phyloP scores from a whole-genome alignment of 352 stramenopile species.

The Thraustochytrium striatum region DNA sequence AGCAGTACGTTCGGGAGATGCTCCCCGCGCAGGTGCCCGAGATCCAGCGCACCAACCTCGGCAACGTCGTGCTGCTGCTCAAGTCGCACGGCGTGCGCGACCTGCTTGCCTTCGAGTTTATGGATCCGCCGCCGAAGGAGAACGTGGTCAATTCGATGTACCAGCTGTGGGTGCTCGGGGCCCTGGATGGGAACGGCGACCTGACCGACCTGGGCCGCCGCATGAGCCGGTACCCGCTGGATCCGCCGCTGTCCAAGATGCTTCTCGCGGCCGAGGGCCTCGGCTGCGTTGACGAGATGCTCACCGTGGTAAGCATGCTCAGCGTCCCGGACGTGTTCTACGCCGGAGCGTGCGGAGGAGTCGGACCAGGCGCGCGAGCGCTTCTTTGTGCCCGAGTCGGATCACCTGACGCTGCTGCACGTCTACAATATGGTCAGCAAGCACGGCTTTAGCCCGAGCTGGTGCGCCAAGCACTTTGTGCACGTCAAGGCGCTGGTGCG shows the following conservation, averaged over 20 bases:
- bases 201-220: constrained; percentile 90
- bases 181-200: constrained; percentile 92
- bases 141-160: constrained; percentile 99
- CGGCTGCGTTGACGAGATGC: constrained; percentile 86
- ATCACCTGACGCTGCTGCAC: constrained; percentile 94
- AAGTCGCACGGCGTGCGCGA: constrained; percentile 94
- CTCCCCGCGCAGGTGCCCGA: constrained; percentile 94
- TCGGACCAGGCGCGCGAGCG: constrained; percentile 93
- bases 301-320: constrained; percentile 95
- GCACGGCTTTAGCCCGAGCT: constrained; percentile 89
- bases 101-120: constrained; percentile 95
- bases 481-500: constrained; percentile 81
- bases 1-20: constrained; percentile 92
- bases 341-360: constrained; percentile 85
- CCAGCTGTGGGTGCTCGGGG: constrained; percentile 95
- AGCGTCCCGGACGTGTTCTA: constrained; percentile 77
- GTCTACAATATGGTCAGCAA: constrained; percentile 84
- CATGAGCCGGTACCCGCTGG: constrained; percentile 97
- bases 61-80: constrained; percentile 93
- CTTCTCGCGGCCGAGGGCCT: constrained; percentile 89
- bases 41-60: constrained; percentile 96
- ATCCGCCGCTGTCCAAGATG: constrained; percentile 90
- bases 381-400: constrained; percentile 96
- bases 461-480: constrained; percentile 93
- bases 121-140: constrained; percentile 91